phyloP scores from a whole-genome alignment of 495 filamentous ascomycete species.

The Glutinoglossum americanum region DNA sequence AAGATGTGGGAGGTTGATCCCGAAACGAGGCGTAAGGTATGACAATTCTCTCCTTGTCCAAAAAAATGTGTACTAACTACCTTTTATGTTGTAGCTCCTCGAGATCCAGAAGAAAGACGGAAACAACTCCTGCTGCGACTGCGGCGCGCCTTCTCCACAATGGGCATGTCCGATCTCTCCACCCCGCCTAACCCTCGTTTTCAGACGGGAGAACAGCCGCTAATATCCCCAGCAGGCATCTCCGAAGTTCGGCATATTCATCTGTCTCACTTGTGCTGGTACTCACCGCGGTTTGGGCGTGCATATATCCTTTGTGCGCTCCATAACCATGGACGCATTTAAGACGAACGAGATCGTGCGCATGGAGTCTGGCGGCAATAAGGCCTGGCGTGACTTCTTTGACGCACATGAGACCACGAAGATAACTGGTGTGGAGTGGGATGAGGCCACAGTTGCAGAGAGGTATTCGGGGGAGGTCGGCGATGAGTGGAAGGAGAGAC shows the following conservation, averaged over 20 bases:
- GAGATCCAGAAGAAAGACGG: conserved; percentile 69
- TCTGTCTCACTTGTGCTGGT: conserved; percentile 89
- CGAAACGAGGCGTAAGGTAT: conserved; percentile 79
- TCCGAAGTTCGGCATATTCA: conserved; percentile 71
- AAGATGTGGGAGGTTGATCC: conserved; percentile 97
- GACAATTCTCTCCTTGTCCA: not conserved
- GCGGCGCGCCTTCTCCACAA: conserved; percentile 83
- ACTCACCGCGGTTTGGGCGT: conserved; percentile 88
- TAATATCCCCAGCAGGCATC: conserved; percentile 27
- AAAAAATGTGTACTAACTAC: not conserved
- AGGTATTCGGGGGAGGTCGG: conserved; percentile 69
- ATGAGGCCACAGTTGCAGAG: conserved; percentile 53
- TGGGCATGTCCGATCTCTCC: conserved; percentile 29
- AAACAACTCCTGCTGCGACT: conserved; percentile 85
- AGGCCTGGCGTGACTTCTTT: conserved; percentile 67
- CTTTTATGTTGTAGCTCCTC: conserved; percentile 38
- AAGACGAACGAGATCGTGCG: conserved; percentile 68
- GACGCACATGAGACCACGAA: conserved; percentile 44
- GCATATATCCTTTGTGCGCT: conserved; percentile 93
- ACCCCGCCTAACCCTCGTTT: not conserved
- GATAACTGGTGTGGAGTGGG: conserved; percentile 36
- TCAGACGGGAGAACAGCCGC: not conserved
- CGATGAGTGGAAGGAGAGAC: conserved; percentile 87
- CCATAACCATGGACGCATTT: conserved; percentile 94
- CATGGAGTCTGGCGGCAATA: conserved; percentile 75